Base-by-base conservation (phyloP, 176 grass and related monocot species). In the Juncus effusus region DNA sequence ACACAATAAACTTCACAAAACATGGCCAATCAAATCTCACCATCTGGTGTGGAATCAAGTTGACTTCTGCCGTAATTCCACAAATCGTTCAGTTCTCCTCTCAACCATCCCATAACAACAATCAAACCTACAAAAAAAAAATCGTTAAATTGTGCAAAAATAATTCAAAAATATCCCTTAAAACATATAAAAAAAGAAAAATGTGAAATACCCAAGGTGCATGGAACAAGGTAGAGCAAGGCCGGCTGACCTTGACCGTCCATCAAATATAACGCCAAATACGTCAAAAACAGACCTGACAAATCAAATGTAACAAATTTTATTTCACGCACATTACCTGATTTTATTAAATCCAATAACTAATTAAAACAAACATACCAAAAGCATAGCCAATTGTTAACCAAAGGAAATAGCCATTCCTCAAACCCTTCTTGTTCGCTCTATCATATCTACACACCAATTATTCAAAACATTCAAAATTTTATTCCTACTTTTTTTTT, bases 341-440 rank as follows among this genome's bases (percentile, higher is more conserved):
- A 40, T 38, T 76, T 54, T 54, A 41, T 66, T 37, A 10, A 35
- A 59, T 12, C 39, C 8, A 45, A 55, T 6, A 54, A 54, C 51
- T 60, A 19, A 40, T 8, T 13, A 42, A 13, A 44, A 59, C 10
- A 42, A 59, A 42, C 88, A 61, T 84, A 97, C 93, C 88, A 75
- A 89, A 82, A 67, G 80, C 80, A 84, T 97, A 97, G 40, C 93
- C 93, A 67, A 89, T 37, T 14, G 60, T 89, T 67, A 97, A 38
- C 93, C 88, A 97, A 2, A 97, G 75, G 79, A 97, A 97, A 75
- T 92, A 97, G 35, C 93, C 93, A 82, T 86, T 89, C 51, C 76
- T 62, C 82, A 84, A 57, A 11, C 93, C 78, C 5, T 83, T 92
- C 72, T 82, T 89, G 63, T 54, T 79, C 64, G 85, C 67, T 79